Conservation (phyloP, 2,329 filamentous ascomycete species). For the Cryphonectria nitschkei region DNA sequence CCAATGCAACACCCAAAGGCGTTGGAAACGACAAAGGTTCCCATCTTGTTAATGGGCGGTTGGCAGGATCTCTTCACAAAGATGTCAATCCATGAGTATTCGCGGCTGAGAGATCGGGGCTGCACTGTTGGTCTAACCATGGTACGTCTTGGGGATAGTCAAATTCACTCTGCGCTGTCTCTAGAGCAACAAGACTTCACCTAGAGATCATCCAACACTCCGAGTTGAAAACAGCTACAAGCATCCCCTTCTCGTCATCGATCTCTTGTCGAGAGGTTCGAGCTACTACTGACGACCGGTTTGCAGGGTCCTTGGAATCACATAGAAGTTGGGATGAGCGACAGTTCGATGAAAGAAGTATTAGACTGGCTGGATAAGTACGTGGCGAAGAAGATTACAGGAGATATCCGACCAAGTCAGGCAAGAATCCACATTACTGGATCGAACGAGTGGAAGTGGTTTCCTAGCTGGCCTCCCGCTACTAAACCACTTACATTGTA, state of each 20-base stretch:
- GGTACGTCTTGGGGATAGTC: too few species aligned
- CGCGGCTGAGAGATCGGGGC: slow-evolving; percentile 12
- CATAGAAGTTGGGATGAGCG: neutral
- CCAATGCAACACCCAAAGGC: slow-evolving; percentile 19
- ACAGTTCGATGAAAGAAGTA: slow-evolving; percentile 4
- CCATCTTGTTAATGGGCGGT: slow-evolving; percentile 16
- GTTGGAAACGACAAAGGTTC: neutral
- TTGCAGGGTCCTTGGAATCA: too few species aligned
- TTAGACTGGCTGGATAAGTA: slow-evolving; percentile 22
- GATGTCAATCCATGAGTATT: slow-evolving; percentile 2
- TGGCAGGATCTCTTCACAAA: slow-evolving; percentile 24
- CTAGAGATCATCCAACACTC: too few species aligned
- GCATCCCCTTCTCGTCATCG: too few species aligned
- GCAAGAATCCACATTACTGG: slow-evolving; percentile 22
- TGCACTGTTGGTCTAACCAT: slow-evolving; percentile 23
- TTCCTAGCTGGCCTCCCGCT: slow-evolving; percentile 27
- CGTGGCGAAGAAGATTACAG: slow-evolving; percentile 11
- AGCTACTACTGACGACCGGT: too few species aligned
- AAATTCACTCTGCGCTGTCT: too few species aligned
- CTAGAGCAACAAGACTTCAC: too few species aligned
- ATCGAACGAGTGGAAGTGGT: slow-evolving; percentile 22
- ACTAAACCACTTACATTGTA: slow-evolving; percentile 18
- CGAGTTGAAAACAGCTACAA: too few species aligned
- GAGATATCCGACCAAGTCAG: slow-evolving; percentile 5
- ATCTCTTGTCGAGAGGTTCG: too few species aligned